A percentile compares a stretch with the other conserved stretches of the same genome.
Conservation (phyloP, 2,329 filamentous ascomycete species). For the Talaromyces piceae region DNA sequence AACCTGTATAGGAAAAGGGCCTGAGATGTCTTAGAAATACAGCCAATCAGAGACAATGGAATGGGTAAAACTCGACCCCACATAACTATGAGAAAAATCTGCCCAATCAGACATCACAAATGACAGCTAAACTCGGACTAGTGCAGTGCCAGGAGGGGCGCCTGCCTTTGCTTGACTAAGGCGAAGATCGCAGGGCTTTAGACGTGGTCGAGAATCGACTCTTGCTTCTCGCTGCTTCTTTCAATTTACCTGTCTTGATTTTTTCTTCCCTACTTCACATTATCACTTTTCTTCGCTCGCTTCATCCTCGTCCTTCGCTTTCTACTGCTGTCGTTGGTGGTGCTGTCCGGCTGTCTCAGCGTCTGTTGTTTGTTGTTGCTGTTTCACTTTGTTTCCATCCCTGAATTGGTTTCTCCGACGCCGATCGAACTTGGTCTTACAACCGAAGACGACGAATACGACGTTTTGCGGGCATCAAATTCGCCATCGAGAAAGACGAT, state of each 20-base stretch:
- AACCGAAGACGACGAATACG: too few relatives aligned
- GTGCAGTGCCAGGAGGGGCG: neutral
- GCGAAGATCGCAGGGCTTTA: neutral
- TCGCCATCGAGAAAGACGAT: neutral
- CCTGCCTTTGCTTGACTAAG: neutral
- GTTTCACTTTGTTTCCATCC: neutral
- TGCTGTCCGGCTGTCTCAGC: neutral
- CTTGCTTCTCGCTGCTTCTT: neutral
- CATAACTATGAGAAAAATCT: neutral
- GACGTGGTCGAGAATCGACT: neutral
- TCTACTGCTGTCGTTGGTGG: neutral
- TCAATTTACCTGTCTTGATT: neutral
- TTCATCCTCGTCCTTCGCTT: neutral
- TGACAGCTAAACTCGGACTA: neutral
- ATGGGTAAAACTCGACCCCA: neutral
- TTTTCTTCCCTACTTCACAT: neutral
- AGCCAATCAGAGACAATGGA: neutral
- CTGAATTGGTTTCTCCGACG: neutral
- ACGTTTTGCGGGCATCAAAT: neutral
- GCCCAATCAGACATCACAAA: neutral
- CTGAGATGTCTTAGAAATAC: slow-evolving; percentile 9
- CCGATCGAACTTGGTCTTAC: neutral
- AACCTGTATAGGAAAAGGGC: neutral
- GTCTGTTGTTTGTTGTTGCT: neutral
- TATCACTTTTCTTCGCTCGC: neutral